Conservation (phyloP, 176 grass and related monocot genomes). For the Stipa capillata region DNA sequence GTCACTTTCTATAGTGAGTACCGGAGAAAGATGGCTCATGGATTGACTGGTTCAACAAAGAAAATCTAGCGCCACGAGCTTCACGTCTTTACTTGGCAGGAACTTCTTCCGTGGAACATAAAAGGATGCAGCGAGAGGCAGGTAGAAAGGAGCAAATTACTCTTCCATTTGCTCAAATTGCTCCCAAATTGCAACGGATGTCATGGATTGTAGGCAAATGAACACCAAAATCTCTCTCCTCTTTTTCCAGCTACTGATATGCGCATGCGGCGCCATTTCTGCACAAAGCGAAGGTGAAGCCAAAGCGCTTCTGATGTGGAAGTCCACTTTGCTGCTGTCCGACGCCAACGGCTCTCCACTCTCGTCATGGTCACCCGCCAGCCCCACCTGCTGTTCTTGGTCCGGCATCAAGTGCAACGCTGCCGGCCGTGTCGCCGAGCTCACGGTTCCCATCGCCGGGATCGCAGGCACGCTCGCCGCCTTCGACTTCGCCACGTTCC, state of each 20-base stretch:
- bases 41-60: too few relatives aligned
- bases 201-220: not conserved
- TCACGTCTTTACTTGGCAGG: too few relatives aligned
- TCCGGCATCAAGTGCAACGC: conserved; percentile 6
- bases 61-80: too few relatives aligned
- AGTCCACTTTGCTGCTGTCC: not conserved
- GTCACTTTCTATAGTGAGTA: too few relatives aligned
- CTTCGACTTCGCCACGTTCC: not conserved
- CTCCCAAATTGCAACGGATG: not conserved
- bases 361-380: conserved; percentile 1
- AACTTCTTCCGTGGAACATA: too few relatives aligned
- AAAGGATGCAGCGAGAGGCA: not conserved
- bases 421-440: not conserved
- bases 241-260: not conserved
- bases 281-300: not conserved
- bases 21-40: too few relatives aligned
- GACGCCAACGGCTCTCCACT: not conserved
- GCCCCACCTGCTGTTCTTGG: conserved; percentile 3
- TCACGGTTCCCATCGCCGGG: not conserved
- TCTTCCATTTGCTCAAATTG: not conserved
- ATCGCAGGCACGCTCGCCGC: not conserved
- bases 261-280: not conserved
- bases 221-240: not conserved
- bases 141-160: not conserved
- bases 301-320: conserved; percentile 16